Evolutionary conservation across 2,329 filamentous ascomycete species (phyloP).

Genomic region (Fusarium coicis): DNA sequence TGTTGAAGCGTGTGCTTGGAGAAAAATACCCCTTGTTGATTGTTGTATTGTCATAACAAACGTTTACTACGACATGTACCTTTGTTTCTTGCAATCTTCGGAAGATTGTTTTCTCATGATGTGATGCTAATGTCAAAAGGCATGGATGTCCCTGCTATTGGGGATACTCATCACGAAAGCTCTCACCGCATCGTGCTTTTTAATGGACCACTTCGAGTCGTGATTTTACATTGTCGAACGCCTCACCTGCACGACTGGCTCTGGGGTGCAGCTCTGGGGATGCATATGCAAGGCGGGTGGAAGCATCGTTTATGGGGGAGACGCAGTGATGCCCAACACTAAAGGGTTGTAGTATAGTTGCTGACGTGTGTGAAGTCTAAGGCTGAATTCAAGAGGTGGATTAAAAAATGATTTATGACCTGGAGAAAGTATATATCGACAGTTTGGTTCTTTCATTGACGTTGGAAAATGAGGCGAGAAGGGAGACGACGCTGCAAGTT

Average conservation of each 20-base stretch:
- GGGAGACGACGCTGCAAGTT: not conserved
- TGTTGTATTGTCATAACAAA: slow-evolving; percentile 28
- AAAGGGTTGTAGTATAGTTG: slow-evolving; percentile 14
- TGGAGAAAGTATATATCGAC: not conserved
- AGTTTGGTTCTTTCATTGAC: not conserved
- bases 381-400: slow-evolving; percentile 2
- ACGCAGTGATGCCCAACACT: slow-evolving; percentile 44
- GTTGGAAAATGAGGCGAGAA: slow-evolving; percentile 4
- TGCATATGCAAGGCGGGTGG: slow-evolving; percentile 22
- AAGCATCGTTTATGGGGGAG: slow-evolving; percentile 14
- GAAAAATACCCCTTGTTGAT: slow-evolving; percentile 37
- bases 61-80: slow-evolving; percentile 24
- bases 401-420: slow-evolving; percentile 3
- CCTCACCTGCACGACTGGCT: slow-evolving; percentile 34
- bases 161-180: not conserved
- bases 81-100: slow-evolving; percentile 21
- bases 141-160: slow-evolving; percentile 19
- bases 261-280: slow-evolving; percentile 25
- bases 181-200: slow-evolving; percentile 16
- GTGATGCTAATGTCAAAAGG: slow-evolving; percentile 6
- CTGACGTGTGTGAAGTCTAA: slow-evolving; percentile 23
- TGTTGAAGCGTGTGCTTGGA: slow-evolving; percentile 35
- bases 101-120: slow-evolving; percentile 3
- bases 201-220: slow-evolving; percentile 5
- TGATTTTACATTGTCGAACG: slow-evolving; percentile 17